A percentile compares a stretch with the other conserved stretches of the same genome.
These are phyloP conservation scores for Entomortierella lignicola DNA, from an alignment of 192 early-diverging fungal genomes.

Conservation along the genomic window DNA sequence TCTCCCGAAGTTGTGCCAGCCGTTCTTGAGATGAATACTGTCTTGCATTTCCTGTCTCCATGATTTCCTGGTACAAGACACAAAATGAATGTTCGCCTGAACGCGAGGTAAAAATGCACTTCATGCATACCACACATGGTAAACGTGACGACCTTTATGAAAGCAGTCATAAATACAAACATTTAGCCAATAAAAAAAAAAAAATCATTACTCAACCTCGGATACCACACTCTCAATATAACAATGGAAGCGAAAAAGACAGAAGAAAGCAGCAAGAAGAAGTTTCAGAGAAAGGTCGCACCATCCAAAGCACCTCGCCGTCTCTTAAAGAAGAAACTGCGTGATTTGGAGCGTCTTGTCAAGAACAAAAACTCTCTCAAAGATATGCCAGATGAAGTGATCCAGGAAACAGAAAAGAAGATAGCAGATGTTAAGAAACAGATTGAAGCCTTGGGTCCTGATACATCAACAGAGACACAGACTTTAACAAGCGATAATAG, in stretches of 20 bases:
- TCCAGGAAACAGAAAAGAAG: conserved; percentile 35
- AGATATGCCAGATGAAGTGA: conserved; percentile 31
- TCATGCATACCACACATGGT: no score
- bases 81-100: not conserved
- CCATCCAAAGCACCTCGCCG: conserved; percentile 48
- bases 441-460: conserved; percentile 21
- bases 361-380: conserved; percentile 39
- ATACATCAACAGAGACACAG: not conserved
- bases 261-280: conserved; percentile 13
- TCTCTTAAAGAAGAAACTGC: conserved; percentile 36
- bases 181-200: no score
- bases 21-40: conserved; percentile 16
- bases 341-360: conserved; percentile 42
- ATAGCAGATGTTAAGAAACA: conserved; percentile 29
- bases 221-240: not conserved
- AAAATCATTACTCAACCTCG: not conserved
- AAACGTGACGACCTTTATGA: no score
- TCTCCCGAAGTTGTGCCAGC: conserved; percentile 8
- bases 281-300: conserved; percentile 22
- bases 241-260: conserved; percentile 8
- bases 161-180: no score
- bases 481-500: not conserved
- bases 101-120: not conserved
- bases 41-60: conserved; percentile 11
- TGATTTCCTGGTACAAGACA: not conserved